Base-by-base conservation (phyloP, 208 protist genomes). In the Trypanosoma vivax region DNA sequence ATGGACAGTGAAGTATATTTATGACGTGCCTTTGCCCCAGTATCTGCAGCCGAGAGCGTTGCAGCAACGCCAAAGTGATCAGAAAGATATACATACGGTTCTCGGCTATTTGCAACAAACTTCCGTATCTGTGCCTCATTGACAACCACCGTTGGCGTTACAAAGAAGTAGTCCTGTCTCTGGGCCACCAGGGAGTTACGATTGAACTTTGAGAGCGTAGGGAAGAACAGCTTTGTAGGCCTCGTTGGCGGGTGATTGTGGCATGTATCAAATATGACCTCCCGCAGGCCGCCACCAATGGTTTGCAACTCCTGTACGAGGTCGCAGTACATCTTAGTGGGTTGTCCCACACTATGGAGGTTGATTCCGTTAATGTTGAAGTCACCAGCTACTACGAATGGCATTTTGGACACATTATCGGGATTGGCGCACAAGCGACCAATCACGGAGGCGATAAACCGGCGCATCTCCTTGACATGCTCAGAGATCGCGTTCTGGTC, bases 101-200 rank as follows among this genome's bases (percentile, higher is more conserved):
- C 74, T 21, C 71, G 50, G 51, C 67, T 78, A 48, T 75, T 74
- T 30, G 78, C 76, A 24, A 91, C 75, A 66, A 91, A 95, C 66
- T 92, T 92, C 37, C 85, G 76, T 25, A 95, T 59, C 16, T 45
- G 54, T 10, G 76, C 49, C 23, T 54, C 13, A 23, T 54, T 37
- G 9, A 74, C 70, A 30, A 40, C 51, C 29, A 91, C 55, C 11
- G 47, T 24, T 3, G 62, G 52, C 58, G 68, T 77, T n/a, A 76
- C 71, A 53, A 94, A 69, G n/a, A 94, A 75, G 55, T 89, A 94
- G 46, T 94, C 88, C 48, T 94, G 83, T 27, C 88, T 66, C 56
- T 88, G 83, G 31, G 88, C 81, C 2, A 58, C 65, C 6, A 73
- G 50, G 41, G 76, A 73, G 46, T 76, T 62, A 13, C 64, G 66